These are phyloP conservation scores for Penicillium robsamsonii DNA, from an alignment of 495 filamentous ascomycete species.

Conservation along the genomic window DNA sequence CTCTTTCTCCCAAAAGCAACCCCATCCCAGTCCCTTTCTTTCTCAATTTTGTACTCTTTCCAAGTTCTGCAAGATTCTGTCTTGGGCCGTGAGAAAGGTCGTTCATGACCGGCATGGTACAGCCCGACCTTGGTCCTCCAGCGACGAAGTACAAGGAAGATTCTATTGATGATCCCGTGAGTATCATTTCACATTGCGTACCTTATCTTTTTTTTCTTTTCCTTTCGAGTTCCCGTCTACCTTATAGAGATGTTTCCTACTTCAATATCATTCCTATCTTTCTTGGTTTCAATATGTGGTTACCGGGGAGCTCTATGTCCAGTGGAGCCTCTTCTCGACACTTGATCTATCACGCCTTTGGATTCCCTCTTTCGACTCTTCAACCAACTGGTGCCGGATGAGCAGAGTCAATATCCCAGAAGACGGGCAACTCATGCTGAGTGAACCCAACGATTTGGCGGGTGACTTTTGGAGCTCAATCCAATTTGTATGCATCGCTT, in stretches of 20 bases:
- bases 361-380: neutral
- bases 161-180: slow-evolving; percentile 43
- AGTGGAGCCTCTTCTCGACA: neutral
- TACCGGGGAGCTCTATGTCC: neutral
- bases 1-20: neutral
- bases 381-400: neutral
- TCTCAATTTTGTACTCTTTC: slow-evolving; percentile 7
- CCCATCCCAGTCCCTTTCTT: slow-evolving; percentile 16
- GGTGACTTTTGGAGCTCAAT: neutral
- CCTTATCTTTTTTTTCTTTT: slow-evolving; percentile 13
- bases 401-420: neutral
- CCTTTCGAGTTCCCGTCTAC: slow-evolving; percentile 6
- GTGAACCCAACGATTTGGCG: neutral
- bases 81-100: slow-evolving; percentile 25
- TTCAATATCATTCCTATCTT: slow-evolving; percentile 26
- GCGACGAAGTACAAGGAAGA: slow-evolving; percentile 46
- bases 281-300: slow-evolving; percentile 15
- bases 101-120: slow-evolving; percentile 49
- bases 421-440: neutral
- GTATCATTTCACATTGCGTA: slow-evolving; percentile 23
- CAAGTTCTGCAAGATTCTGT: slow-evolving; percentile 14
- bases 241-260: slow-evolving; percentile 18
- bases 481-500: neutral
- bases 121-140: slow-evolving; percentile 44
- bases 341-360: neutral